Percentiles rank a stretch among this genome's conserved stretches.
Conservation (phyloP, 192 early-diverging fungal species). For the Gamsiella multidivaricata region DNA sequence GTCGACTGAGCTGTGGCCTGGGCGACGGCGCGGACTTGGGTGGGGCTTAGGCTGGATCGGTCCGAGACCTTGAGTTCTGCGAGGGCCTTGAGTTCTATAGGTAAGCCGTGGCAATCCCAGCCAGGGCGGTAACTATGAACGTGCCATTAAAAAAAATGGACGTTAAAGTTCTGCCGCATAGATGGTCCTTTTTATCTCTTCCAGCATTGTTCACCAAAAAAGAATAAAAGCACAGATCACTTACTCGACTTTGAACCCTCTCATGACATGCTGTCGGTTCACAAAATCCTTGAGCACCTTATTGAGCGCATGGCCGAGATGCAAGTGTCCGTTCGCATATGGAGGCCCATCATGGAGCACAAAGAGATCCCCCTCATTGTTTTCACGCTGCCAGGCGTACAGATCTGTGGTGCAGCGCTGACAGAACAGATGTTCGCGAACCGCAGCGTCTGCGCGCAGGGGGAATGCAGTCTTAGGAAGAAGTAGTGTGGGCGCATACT, state of each 20-base stretch:
- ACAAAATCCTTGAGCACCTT: slow-evolving; percentile 85
- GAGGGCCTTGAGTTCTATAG: slow-evolving; percentile 84
- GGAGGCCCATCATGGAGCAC: slow-evolving; percentile 85
- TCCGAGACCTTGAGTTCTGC: slow-evolving; percentile 63
- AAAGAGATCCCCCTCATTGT: slow-evolving; percentile 71
- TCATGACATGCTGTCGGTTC: slow-evolving; percentile 78
- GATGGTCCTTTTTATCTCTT: too few species aligned
- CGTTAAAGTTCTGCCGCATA: background rate
- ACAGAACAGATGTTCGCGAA: slow-evolving; percentile 68
- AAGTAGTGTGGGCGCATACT: slow-evolving; percentile 68
- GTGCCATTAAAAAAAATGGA: background rate
- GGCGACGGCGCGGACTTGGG: slow-evolving; percentile 62
- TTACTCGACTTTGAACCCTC: slow-evolving; percentile 75
- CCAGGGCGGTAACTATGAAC: slow-evolving; percentile 79
- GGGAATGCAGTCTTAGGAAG: slow-evolving; percentile 79
- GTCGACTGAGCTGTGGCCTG: slow-evolving; percentile 69
- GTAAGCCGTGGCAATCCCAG: slow-evolving; percentile 85
- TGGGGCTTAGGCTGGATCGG: slow-evolving; percentile 49
- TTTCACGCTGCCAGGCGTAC: slow-evolving; percentile 77
- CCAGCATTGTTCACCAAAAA: background rate
- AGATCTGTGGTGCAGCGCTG: slow-evolving; percentile 71
- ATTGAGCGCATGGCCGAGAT: slow-evolving; percentile 82
- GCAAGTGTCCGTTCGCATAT: slow-evolving; percentile 81
- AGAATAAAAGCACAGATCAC: background rate
- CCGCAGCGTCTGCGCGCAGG: slow-evolving; percentile 70